Evolutionary conservation across 164 flowering plant species (phyloP), one percentile per base, ranked within the genome.

Genomic region (Liquidambar formosana): DNA sequence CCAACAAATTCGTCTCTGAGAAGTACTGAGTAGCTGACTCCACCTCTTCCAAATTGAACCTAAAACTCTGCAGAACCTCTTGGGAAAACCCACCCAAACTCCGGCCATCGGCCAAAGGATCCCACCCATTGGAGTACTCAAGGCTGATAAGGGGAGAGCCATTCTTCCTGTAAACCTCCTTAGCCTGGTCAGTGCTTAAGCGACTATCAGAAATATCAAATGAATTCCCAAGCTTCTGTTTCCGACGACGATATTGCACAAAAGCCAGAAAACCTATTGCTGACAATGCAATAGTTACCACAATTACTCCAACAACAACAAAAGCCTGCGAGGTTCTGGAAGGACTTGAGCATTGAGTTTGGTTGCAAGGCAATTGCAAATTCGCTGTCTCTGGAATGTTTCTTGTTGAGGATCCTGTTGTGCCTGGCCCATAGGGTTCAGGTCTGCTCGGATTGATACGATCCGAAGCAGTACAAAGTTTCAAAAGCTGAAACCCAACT

Each of bases 1-100:
- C 82, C 72, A 88, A 47, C 26, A 88, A 68, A 66, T 81, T 88
- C 27, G 26, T 57, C 56, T 83, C 89, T 6, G 88, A 84, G 33
- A 88, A 86, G 73, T 85, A 81, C 58, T 80, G 84, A 0, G 92
- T 84, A 43, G 92, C 92, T 15, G 87, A 84, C 63, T 88, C 92
- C 28, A 88, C 71, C 73, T 86, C 92, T 68, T 88, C 89, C 67
- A 88, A 56, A 65, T 83, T 88, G 73, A 77, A 84, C 65, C 81
- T 82, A n/a, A 63, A 77, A 5, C 61, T 64, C 14, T 68, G 66
- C 1, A 73, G 59, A 48, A 63, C 23, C 59, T 77, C 83, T 16
- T 70, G 70, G 4, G 70, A 65, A 12, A 66, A 28, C 6, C 72
- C 83, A 38, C 19, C 52, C 48, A 77, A 72, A 26, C 72, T 77